Conservation (phyloP, 2,329 filamentous ascomycete genomes). For the Diaporthe batatas region DNA sequence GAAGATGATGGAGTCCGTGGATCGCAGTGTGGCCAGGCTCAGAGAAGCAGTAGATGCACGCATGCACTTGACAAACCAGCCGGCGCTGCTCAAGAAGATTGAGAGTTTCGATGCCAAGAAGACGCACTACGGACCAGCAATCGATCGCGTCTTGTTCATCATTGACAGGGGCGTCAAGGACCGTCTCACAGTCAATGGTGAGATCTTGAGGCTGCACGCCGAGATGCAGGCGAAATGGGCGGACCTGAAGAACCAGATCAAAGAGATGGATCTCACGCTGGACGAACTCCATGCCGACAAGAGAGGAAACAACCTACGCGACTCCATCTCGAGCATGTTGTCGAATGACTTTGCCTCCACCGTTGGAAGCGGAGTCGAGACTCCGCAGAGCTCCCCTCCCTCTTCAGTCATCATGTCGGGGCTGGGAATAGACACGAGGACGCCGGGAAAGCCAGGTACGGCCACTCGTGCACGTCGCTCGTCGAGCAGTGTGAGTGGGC, state of each 20-base stretch:
- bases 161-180: conserved; percentile 97
- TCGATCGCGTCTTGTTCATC: conserved; percentile 90
- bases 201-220: conserved; percentile 86
- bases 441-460: conserved; percentile 53
- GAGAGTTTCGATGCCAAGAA: conserved; percentile 97
- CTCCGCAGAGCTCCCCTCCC: conserved; percentile 76
- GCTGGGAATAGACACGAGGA: conserved; percentile 55
- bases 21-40: conserved; percentile 86
- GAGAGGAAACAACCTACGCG: conserved; percentile 82
- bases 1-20: conserved; percentile 97
- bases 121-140: conserved; percentile 91
- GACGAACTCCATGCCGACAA: conserved; percentile 77
- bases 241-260: conserved; percentile 80
- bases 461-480: conserved; percentile 54
- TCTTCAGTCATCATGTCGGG: conserved; percentile 73
- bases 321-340: conserved; percentile 93
- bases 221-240: conserved; percentile 90
- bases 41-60: conserved; percentile 83
- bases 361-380: conserved; percentile 76
- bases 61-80: conserved; percentile 78
- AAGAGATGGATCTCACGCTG: conserved; percentile 79
- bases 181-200: conserved; percentile 95
- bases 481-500: conserved; percentile 59
- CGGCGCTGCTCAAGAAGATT: conserved; percentile 82
- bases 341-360: conserved; percentile 81